Percentiles rank a stretch among this genome's conserved stretches.
These are phyloP conservation scores for Phytophthora litchii DNA, from an alignment of 352 stramenopile genomes.

Conservation along the genomic window DNA sequence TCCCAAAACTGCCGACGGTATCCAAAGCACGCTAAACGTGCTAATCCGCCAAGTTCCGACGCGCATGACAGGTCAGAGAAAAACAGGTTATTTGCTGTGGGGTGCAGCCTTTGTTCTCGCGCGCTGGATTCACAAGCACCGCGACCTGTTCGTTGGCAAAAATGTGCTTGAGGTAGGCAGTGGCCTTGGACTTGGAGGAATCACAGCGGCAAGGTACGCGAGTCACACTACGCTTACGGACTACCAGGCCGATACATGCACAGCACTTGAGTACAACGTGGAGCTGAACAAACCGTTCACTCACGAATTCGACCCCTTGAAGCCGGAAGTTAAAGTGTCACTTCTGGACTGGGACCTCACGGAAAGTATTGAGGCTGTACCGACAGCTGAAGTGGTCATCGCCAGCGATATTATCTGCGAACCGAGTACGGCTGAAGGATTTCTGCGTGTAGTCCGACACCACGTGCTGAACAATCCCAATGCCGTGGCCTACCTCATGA, in stretches of 20 bases:
- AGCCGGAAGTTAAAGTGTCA: conserved; percentile 58
- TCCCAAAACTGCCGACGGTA: conserved; percentile 25
- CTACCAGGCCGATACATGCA: conserved; percentile 85
- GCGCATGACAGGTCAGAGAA: conserved; percentile 86
- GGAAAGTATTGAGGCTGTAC: conserved; percentile 59
- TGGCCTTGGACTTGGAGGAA: conserved; percentile 78
- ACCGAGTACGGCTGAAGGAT: conserved; percentile 85
- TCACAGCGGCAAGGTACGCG: conserved; percentile 76
- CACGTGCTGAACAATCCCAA: conserved; percentile 48
- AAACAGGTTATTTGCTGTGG: conserved; percentile 88
- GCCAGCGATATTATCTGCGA: conserved; percentile 90
- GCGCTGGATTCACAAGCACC: conserved; percentile 82
- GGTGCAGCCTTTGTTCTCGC: conserved; percentile 81
- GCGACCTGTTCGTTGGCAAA: conserved; percentile 73
- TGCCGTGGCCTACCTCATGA: conserved; percentile 84
- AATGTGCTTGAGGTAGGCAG: conserved; percentile 85
- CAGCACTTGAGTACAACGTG: conserved; percentile 80
- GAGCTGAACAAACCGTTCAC: conserved; percentile 76
- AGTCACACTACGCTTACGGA: conserved; percentile 72
- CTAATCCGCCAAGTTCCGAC: conserved; percentile 82
- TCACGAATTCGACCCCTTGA: conserved; percentile 60
- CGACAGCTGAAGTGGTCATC: conserved; percentile 82
- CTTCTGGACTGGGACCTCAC: conserved; percentile 81
- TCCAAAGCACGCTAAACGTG: conserved; percentile 45
- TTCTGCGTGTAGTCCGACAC: conserved; percentile 74